Base-by-base conservation (phyloP, 2,329 filamentous ascomycete genomes). In the Talaromyces piceae region DNA sequence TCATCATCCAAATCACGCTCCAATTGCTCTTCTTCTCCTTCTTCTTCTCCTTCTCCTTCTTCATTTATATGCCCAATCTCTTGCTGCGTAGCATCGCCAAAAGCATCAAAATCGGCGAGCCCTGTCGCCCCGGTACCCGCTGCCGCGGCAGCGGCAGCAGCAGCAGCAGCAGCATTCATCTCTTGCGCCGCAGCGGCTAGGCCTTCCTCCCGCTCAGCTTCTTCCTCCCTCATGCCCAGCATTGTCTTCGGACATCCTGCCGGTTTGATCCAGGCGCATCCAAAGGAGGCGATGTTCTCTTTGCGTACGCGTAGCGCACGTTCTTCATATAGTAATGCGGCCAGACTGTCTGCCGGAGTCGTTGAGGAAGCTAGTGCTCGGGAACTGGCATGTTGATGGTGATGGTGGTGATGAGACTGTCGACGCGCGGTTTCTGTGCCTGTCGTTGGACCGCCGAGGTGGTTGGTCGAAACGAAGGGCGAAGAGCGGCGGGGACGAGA, bases 241-340 rank as follows among this genome's bases (percentile, higher is more conserved):
- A 95, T 81, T 1, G 91, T 95, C 76, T 97, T 98, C 52, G 82
- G 68, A 50, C 95, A 79, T 6, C 91, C 93, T 0, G 89, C 90
- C 0, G 93, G 93, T 53, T 86, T 87, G 51, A 98, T 84, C 93
- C 93, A 98, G 41, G 80, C 81, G 58, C 84, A 87, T 54, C 93
- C 93, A 64, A 94, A 96, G 62, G 90, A 87, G 45, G 86, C 81
- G 26, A 97, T 86, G 58, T 91, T 89, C 45, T 81, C 73, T 62
- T 91, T 89, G 44, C 91, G 88, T 7, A 85, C 79, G 50, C 84
- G 80, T 57, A 94, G 78, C 52, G 83, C 79, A 54, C 83, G 79
- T 71, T 97, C 93, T 65, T 96, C 91, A 39, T 81, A 73, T 23
- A 80, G 77, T 9, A 95, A 80, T 2, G 84, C 77, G 8, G 85